Conservation (phyloP, 139 green algal species). For the Desmodesmus armatus region DNA sequence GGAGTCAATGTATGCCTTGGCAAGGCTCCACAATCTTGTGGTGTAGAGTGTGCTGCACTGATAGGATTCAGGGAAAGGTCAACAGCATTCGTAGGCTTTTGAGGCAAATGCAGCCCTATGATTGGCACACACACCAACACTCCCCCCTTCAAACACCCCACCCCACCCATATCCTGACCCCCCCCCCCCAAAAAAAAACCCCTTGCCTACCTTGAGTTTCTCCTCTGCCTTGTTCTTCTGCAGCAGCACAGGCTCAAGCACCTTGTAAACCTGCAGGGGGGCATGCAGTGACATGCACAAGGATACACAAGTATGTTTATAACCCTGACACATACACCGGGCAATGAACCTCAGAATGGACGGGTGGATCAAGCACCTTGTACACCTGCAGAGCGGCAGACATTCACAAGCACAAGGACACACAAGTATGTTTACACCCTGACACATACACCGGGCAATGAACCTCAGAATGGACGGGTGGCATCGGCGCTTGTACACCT, state of each 20-base stretch:
- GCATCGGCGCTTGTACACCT: no score
- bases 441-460: neutral
- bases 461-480: no score
- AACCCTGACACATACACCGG: neutral
- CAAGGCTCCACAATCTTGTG: no score
- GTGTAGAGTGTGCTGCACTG: no score
- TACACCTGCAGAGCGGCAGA: slow-evolving; percentile 76
- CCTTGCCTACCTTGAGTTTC: slow-evolving; percentile 74
- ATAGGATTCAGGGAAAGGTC: no score
- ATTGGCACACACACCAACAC: no score
- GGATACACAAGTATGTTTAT: neutral
- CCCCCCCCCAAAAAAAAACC: neutral
- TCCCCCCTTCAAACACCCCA: neutral
- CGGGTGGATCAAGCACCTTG: no score
- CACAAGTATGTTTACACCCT: neutral
- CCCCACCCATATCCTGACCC: neutral
- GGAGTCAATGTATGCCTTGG: no score
- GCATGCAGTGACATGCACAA: neutral
- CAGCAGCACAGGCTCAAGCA: slow-evolving; percentile 92
- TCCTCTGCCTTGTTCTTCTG: slow-evolving; percentile 98
- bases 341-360: no score
- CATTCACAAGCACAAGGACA: neutral
- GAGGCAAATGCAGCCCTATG: no score
- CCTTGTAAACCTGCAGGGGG: slow-evolving; percentile 84
- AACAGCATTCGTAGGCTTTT: no score